Base-by-base conservation (phyloP, 202 grass and related monocot genomes). In the Bolboschoenoplectus hybrid region DNA sequence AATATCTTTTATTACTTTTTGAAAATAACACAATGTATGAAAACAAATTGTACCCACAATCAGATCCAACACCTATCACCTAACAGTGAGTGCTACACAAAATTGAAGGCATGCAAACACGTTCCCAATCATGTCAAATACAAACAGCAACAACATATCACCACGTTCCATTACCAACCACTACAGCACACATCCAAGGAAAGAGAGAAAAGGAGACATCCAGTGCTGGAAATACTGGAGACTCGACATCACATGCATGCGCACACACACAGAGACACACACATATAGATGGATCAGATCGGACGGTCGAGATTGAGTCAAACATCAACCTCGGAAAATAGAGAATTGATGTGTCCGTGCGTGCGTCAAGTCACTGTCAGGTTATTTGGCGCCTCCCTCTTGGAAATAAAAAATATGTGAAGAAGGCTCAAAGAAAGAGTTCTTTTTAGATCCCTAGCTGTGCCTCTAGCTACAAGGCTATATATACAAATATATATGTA, bases 301-400 rank as follows among this genome's bases (percentile, higher is more conserved):
- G 45, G 45, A 84, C 82, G 82, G 82, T 11, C 3, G 2, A 20
- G 16, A 71, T 55, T n/a, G 65, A 84, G 47, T 84, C 81, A 84
- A 70, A 51, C 16, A n/a, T 82, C 80, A 65, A 5, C 75, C 6
- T 63, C 20, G 0, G 5, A 20, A 16, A 20, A 34, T 41, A 9
- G 2, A 57, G 50, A 69, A 17, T 58, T 84, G 80, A 82, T 43
- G 45, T 82, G 20, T 83, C 26, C 63, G 79, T 82, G 57, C 58
- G 66, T 19, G 1, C 43, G 5, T 61, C 5, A 36, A 66, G 57
- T 66, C 44, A 5, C 45, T 7, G 35, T 67, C 12, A 55, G 12
- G 11, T 14, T 55, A 26, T 26, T 26, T 26, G 26, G 26, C 26
- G 1, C 39, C 44, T 69, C 2, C 6, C 14, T 41, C 13, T 69